Evolutionary conservation across 345 rosid species (phyloP).

Genomic region (Isatis tinctoria): DNA sequence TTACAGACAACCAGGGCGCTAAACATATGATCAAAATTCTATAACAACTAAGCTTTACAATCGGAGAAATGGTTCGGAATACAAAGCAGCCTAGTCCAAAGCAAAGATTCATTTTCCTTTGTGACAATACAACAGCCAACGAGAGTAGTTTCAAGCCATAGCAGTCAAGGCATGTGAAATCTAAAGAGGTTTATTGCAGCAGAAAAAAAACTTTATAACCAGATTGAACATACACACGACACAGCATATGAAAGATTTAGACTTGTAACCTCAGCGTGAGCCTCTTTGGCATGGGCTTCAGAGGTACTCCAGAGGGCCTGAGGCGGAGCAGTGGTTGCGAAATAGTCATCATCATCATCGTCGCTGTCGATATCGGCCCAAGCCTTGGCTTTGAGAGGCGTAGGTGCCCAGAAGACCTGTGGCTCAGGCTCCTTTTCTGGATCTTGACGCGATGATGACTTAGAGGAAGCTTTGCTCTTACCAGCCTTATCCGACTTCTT

Average conservation of each 20-base stretch:
- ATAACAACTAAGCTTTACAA: background rate
- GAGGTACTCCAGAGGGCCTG: conserved; percentile 37
- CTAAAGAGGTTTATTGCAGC: background rate
- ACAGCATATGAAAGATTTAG: background rate
- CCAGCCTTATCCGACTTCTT: conserved; percentile 36
- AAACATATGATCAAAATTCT: background rate
- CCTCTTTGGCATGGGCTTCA: conserved; percentile 25
- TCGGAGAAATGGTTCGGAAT: background rate
- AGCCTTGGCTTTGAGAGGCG: conserved; percentile 44
- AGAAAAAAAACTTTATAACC: background rate
- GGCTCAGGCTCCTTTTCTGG: conserved; percentile 41
- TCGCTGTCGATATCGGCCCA: conserved; percentile 66
- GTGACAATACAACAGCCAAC: background rate
- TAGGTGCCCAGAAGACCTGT: conserved; percentile 52
- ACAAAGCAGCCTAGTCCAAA: background rate
- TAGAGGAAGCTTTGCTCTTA: conserved; percentile 29
- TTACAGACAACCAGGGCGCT: background rate
- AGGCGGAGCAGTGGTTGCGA: conserved; percentile 50
- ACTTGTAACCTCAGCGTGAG: conserved; percentile 33
- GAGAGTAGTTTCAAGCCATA: background rate
- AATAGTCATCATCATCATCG: conserved; percentile 51
- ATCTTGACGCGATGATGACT: conserved; percentile 28
- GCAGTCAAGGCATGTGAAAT: background rate
- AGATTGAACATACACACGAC: background rate
- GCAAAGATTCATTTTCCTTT: background rate